Conservation (phyloP, 202 grass and related monocot genomes). For the Elaeis oleifera region DNA sequence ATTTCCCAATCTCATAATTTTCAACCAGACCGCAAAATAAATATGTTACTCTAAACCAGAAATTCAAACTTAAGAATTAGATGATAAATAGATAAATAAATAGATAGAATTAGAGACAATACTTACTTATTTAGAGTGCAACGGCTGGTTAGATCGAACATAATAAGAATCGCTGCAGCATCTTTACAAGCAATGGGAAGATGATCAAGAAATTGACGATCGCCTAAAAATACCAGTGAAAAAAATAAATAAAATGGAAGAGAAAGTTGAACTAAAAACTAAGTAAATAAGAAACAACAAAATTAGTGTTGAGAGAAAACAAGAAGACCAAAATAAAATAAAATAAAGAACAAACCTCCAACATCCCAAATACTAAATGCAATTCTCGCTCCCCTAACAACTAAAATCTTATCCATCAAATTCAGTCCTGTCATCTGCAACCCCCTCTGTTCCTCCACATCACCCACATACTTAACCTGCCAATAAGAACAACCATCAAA, state of each 20-base stretch:
- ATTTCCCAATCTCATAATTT: no score
- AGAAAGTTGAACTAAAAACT: no score
- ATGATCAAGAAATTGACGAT: constrained; percentile 7
- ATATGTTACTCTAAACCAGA: no score
- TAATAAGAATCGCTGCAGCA: constrained; percentile 24
- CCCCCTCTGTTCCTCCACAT: constrained; percentile 5
- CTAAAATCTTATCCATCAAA: constrained; percentile 17
- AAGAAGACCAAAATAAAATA: not conserved
- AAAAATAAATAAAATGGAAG: no score
- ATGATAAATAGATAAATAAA: no score
- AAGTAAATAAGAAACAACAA: no score
- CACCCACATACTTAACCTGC: constrained; percentile 26
- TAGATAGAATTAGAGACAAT: not conserved
- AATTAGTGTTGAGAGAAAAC: no score
- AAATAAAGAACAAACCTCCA: constrained; percentile 12
- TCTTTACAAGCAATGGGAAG: constrained; percentile 23
- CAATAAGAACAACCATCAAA: not conserved
- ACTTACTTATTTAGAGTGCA: constrained; percentile 30
- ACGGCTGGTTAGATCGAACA: constrained; percentile 41
- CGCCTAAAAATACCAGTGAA: not conserved
- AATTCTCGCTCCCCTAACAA: constrained; percentile 21
- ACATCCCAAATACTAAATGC: constrained; percentile 33
- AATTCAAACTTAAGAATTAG: no score
- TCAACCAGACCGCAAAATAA: no score
- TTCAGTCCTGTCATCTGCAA: constrained; percentile 26